phyloP scores from a whole-genome alignment of 768 basidiomycete genomes.

The Galerina sulciceps region DNA sequence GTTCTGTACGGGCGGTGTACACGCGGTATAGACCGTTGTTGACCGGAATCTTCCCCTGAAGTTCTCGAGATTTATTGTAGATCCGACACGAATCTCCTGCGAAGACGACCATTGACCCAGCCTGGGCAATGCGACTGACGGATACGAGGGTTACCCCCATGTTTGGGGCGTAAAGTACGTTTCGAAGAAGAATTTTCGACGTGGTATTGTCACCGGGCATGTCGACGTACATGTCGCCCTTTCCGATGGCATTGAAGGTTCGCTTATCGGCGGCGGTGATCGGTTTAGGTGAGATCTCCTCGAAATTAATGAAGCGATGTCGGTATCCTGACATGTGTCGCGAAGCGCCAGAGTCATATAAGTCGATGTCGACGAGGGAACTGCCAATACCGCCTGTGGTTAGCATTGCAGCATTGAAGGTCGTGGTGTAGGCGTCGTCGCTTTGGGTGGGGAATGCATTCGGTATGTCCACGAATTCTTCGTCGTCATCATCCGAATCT shows the following conservation, averaged over 20 bases:
- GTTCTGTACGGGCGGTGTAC: constrained; percentile 8
- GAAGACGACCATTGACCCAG: constrained; percentile 12
- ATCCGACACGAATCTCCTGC: neutral
- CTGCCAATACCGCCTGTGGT: neutral
- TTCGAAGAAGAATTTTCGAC: constrained; percentile 18
- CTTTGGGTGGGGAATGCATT: neutral
- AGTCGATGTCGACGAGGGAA: constrained; percentile 6
- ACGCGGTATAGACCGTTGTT: constrained; percentile 22
- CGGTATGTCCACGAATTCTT: neutral
- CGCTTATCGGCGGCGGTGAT: constrained; percentile 29
- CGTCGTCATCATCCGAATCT: neutral
- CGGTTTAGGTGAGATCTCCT: constrained; percentile 15
- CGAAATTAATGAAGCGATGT: constrained; percentile 23
- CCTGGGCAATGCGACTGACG: constrained; percentile 10
- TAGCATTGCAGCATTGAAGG: constrained; percentile 19
- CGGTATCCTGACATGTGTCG: constrained; percentile 15
- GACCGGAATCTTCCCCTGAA: constrained; percentile 8
- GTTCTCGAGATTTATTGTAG: neutral
- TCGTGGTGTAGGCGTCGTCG: constrained; percentile 6
- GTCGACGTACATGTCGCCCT: constrained; percentile 24
- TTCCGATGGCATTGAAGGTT: constrained; percentile 22
- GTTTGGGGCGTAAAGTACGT: constrained; percentile 22
- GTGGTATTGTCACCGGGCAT: constrained; percentile 19
- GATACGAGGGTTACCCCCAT: constrained; percentile 23
- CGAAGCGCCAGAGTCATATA: constrained; percentile 15